These are phyloP conservation scores for Globisporangium carolinianum DNA, from an alignment of 352 stramenopile species.

Conservation along the genomic window DNA sequence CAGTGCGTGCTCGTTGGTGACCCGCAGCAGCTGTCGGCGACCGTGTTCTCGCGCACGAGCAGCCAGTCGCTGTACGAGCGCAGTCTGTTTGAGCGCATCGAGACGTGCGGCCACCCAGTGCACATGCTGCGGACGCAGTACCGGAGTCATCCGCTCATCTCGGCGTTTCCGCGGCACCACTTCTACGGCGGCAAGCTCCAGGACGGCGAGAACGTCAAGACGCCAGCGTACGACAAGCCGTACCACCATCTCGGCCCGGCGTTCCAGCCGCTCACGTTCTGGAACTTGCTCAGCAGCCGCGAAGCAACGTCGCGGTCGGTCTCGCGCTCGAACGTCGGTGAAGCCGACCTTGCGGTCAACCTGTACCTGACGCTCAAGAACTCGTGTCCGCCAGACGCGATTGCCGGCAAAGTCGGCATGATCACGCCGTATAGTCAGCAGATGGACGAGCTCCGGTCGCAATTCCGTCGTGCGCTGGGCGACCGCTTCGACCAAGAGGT, in stretches of 20 bases:
- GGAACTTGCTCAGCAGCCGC: slow-evolving; percentile 74
- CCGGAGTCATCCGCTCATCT: slow-evolving; percentile 78
- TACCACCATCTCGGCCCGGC: slow-evolving; percentile 72
- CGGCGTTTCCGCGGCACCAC: slow-evolving; percentile 75
- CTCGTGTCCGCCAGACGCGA: slow-evolving; percentile 64
- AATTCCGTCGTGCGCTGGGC: slow-evolving; percentile 51
- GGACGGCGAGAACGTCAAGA: slow-evolving; percentile 76
- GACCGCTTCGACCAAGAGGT: slow-evolving; percentile 74
- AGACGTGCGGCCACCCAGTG: slow-evolving; percentile 82
- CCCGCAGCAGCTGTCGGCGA: slow-evolving; percentile 91
- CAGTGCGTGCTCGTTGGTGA: slow-evolving; percentile 92
- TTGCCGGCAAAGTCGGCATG: slow-evolving; percentile 80
- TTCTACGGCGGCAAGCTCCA: slow-evolving; percentile 84
- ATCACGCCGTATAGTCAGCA: slow-evolving; percentile 89
- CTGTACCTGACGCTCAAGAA: slow-evolving; percentile 85
- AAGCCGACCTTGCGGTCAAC: slow-evolving; percentile 82
- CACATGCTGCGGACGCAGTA: slow-evolving; percentile 89
- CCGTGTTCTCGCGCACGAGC: slow-evolving; percentile 86
- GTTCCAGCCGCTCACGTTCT: slow-evolving; percentile 82
- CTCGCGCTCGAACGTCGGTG: slow-evolving; percentile 74
- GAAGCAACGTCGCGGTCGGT: slow-evolving; percentile 65
- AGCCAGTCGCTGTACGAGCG: slow-evolving; percentile 85
- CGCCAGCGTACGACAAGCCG: slow-evolving; percentile 50
- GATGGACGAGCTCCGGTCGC: slow-evolving; percentile 75
- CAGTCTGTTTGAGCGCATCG: slow-evolving; percentile 90